phyloP scores from a whole-genome alignment of 1,284 basidiomycete species.

The Coniferiporia sulphurascens region DNA sequence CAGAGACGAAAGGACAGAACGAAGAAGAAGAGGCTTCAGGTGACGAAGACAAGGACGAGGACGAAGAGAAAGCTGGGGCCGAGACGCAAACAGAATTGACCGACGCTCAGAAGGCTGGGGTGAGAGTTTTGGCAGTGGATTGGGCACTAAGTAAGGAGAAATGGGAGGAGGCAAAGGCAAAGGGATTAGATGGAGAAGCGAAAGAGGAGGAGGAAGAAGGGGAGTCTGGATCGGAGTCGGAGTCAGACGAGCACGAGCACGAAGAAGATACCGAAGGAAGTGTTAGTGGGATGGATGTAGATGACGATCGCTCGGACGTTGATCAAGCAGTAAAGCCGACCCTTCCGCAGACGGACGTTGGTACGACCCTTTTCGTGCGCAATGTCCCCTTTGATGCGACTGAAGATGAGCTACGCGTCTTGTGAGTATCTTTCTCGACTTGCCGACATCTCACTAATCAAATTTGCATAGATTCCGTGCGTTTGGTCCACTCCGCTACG shows the following conservation, averaged over 20 bases:
- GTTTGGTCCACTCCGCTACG: conserved; percentile 93
- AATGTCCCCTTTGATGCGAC: conserved; percentile 93
- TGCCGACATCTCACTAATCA: conserved; percentile 8
- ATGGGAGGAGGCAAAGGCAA: conserved; percentile 79
- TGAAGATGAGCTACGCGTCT: conserved; percentile 79
- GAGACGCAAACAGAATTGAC: conserved; percentile 31
- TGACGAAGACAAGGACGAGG: conserved; percentile 32
- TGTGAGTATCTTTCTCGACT: conserved; percentile 45
- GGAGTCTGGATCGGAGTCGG: conserved; percentile 21
- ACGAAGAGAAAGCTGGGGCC: conserved; percentile 36
- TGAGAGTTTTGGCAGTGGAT: conserved; percentile 83
- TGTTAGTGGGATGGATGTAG: conserved; percentile 33
- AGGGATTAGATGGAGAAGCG: conserved; percentile 29
- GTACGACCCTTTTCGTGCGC: conserved; percentile 91
- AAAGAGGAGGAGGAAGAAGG: conserved; percentile 34
- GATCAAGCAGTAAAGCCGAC: conserved; percentile 62
- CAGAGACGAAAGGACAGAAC: conserved; percentile 33
- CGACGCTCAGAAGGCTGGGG: conserved; percentile 31
- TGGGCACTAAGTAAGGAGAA: conserved; percentile 95
- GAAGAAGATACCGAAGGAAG: conserved; percentile 29
- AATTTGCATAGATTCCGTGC: conserved; percentile 64
- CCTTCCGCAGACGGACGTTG: conserved; percentile 76
- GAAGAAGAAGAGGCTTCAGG: conserved; percentile 31
- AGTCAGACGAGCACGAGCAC: conserved; percentile 24
- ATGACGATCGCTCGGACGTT: conserved; percentile 38